phyloP scores from a whole-genome alignment of 495 filamentous ascomycete species.

The Hyaloscypha bicolor region DNA sequence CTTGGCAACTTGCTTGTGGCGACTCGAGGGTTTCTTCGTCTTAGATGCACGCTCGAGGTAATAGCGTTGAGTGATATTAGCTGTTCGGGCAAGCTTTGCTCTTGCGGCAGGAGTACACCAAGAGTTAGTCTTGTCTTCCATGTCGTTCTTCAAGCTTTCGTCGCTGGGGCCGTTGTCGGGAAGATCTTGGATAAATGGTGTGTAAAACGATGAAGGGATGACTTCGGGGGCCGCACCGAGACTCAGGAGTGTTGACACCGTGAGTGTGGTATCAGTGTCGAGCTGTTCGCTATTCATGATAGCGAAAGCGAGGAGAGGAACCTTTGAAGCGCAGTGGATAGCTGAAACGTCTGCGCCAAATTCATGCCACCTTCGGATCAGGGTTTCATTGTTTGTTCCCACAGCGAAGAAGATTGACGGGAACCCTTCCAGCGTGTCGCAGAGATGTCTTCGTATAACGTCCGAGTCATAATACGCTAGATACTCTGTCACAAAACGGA shows the following conservation, averaged over 20 bases:
- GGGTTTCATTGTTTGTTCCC: slow-evolving; percentile 40
- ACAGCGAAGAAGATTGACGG: slow-evolving; percentile 49
- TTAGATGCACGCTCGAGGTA: slow-evolving; percentile 40
- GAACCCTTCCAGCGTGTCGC: slow-evolving; percentile 36
- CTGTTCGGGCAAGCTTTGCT: slow-evolving; percentile 34
- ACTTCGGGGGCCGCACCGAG: slow-evolving; percentile 39
- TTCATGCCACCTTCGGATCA: slow-evolving; percentile 40
- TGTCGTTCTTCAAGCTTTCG: slow-evolving; percentile 15
- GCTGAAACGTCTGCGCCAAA: slow-evolving; percentile 41
- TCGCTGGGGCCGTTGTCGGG: slow-evolving; percentile 23
- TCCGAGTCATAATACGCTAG: slow-evolving; percentile 30
- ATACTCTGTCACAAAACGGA: slow-evolving; percentile 28
- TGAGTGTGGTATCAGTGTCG: slow-evolving; percentile 40
- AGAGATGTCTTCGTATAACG: slow-evolving; percentile 33
- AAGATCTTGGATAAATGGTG: slow-evolving; percentile 34
- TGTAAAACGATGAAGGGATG: slow-evolving; percentile 40
- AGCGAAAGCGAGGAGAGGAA: slow-evolving; percentile 49
- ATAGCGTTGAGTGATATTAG: slow-evolving; percentile 51
- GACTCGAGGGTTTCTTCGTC: slow-evolving; percentile 28
- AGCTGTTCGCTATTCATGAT: slow-evolving; percentile 38
- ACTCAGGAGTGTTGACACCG: slow-evolving; percentile 41
- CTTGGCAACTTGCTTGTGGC: slow-evolving; percentile 41
- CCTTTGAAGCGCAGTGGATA: slow-evolving; percentile 27
- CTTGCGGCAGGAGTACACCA: slow-evolving; percentile 31
- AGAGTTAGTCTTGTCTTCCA: slow-evolving; percentile 16